Percentiles rank a stretch among this genome's conserved stretches.
These are phyloP conservation scores for Phialemonium atrogriseum DNA, from an alignment of 2,329 filamentous ascomycete genomes.

Conservation along the genomic window DNA sequence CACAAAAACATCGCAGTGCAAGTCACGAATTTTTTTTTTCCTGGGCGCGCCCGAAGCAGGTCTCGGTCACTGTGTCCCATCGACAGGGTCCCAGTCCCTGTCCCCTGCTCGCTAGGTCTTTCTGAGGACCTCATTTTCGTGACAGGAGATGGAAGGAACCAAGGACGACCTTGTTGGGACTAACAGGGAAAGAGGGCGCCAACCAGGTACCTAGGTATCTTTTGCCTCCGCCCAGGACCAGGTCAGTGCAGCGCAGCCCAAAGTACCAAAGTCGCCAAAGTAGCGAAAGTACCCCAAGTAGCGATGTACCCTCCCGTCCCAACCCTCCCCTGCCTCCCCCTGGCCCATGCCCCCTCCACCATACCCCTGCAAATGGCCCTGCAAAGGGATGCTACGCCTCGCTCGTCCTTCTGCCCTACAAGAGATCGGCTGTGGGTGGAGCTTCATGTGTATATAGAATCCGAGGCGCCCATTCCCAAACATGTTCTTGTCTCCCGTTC, in stretches of 20 bases:
- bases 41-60: background rate
- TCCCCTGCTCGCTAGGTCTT: too few relatives aligned
- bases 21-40: background rate
- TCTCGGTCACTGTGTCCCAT: background rate
- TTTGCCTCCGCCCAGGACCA: background rate
- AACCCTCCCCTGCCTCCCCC: background rate
- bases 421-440: constrained; percentile 2
- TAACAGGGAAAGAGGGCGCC: constrained; percentile 2
- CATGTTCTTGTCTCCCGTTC: background rate
- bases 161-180: background rate
- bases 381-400: too few relatives aligned
- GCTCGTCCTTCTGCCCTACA: constrained; percentile 2
- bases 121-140: too few relatives aligned
- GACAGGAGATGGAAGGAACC: too few relatives aligned
- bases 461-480: background rate
- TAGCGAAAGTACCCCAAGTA: constrained; percentile 2
- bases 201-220: too few relatives aligned
- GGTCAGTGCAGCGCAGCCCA: constrained; percentile 1
- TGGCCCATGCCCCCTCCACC: background rate
- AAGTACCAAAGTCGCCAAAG: constrained; percentile 1
- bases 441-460: constrained; percentile 2
- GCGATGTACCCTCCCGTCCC: background rate
- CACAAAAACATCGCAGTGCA: background rate
- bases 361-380: too few relatives aligned
- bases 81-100: background rate